Percentiles rank a stretch among this genome's conserved stretches.
Conservation (phyloP, 352 stramenopile genomes). For the Phytophthora hybrid region DNA sequence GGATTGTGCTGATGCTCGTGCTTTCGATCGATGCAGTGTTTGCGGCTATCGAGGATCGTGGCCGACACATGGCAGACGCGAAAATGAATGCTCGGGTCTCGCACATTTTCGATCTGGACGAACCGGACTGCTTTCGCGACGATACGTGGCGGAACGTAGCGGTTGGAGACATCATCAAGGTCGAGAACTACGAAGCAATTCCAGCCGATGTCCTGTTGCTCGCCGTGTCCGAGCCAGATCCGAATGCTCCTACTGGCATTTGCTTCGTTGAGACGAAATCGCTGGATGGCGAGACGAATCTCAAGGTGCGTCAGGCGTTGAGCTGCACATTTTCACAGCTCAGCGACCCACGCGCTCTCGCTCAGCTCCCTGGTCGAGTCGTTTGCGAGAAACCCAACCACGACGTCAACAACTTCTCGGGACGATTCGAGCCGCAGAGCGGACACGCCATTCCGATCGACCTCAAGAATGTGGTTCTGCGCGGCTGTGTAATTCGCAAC, state of each 20-base stretch:
- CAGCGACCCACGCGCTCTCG: constrained; percentile 69
- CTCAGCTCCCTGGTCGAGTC: constrained; percentile 73
- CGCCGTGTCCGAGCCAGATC: constrained; percentile 73
- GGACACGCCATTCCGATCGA: constrained; percentile 86
- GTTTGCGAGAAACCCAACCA: constrained; percentile 87
- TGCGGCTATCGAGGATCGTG: constrained; percentile 85
- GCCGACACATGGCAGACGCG: constrained; percentile 74
- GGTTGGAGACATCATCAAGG: constrained; percentile 88
- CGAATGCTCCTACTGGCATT: constrained; percentile 69
- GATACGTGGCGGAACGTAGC: constrained; percentile 67
- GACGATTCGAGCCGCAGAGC: constrained; percentile 76
- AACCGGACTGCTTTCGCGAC: constrained; percentile 55
- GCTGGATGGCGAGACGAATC: constrained; percentile 88
- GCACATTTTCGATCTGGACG: constrained; percentile 67
- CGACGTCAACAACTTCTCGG: constrained; percentile 89
- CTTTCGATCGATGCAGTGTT: constrained; percentile 89
- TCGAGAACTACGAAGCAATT: constrained; percentile 88
- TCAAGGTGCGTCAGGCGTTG: constrained; percentile 87
- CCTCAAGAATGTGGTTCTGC: constrained; percentile 85
- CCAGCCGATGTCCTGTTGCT: constrained; percentile 85
- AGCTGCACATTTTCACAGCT: constrained; percentile 88
- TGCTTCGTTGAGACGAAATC: constrained; percentile 91
- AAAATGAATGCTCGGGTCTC: constrained; percentile 85
- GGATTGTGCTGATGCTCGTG: constrained; percentile 86
- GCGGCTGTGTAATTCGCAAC: constrained; percentile 88